phyloP scores from a whole-genome alignment of 1,139 yeast species.

The Yamadazyma pseudoaaseri region DNA sequence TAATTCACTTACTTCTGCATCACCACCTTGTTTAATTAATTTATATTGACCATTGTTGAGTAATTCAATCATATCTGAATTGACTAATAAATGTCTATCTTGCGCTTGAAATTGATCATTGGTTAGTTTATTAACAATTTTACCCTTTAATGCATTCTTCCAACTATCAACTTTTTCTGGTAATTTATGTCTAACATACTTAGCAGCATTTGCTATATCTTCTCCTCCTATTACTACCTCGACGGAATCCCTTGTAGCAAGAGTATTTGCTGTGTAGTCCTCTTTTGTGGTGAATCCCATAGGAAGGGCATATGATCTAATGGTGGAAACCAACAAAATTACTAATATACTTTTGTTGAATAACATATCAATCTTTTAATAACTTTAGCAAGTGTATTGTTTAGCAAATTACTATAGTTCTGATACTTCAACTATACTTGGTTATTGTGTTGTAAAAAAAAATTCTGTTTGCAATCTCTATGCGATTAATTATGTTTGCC shows the following conservation, averaged over 20 bases:
- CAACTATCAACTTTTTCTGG: conserved; percentile 16
- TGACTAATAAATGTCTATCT: conserved; percentile 1
- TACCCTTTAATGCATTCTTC: conserved; percentile 40
- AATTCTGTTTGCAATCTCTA: conserved; percentile 3
- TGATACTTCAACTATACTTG: too few species aligned
- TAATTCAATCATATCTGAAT: conserved; percentile 6
- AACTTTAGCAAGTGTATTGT: too few species aligned
- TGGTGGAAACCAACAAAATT: too few species aligned
- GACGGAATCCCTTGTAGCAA: conserved; percentile 19
- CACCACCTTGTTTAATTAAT: conserved; percentile 7
- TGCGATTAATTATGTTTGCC: conserved; percentile 1
- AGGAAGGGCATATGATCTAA: too few species aligned
- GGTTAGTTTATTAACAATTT: conserved; percentile 10
- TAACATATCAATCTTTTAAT: too few species aligned
- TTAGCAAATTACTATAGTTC: too few species aligned
- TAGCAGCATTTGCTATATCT: conserved; percentile 24
- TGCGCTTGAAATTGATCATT: conserved; percentile 1
- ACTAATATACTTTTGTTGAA: too few species aligned
- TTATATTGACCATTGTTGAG: conserved; percentile 8
- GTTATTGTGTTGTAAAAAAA: background rate
- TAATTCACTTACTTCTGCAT: background rate
- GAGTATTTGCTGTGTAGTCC: too few species aligned
- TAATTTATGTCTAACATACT: conserved; percentile 19
- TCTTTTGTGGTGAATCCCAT: too few species aligned
- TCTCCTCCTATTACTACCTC: conserved; percentile 24